These are phyloP conservation scores for Lentinula boryana DNA, from an alignment of 768 basidiomycete species.

Conservation along the genomic window DNA sequence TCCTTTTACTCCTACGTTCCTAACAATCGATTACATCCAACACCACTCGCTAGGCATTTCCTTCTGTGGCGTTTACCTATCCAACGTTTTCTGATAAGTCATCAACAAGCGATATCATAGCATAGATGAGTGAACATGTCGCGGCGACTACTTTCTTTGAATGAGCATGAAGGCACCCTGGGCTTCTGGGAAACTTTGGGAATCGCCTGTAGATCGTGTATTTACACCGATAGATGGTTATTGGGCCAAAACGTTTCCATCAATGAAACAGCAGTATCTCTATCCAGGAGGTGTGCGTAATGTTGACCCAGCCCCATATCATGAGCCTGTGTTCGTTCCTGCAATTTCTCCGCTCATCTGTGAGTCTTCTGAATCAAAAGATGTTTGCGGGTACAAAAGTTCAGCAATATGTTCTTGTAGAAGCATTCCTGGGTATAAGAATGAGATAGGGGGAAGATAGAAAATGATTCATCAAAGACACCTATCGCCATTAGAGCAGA, in stretches of 20 bases:
- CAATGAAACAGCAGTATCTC: neutral
- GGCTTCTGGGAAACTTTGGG: neutral
- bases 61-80: neutral
- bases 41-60: neutral
- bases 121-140: no score
- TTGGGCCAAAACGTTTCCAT: neutral
- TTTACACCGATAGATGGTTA: neutral
- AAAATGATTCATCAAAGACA: slow-evolving; percentile 10
- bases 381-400: neutral
- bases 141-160: no score
- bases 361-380: neutral
- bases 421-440: slow-evolving; percentile 32
- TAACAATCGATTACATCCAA: neutral
- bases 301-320: neutral
- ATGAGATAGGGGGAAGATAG: neutral
- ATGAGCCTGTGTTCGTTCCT: neutral
- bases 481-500: slow-evolving; percentile 47
- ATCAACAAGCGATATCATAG: no score
- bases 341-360: neutral
- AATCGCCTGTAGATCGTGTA: neutral
- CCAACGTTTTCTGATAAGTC: neutral
- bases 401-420: slow-evolving; percentile 32
- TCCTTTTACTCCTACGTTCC: neutral
- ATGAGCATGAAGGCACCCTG: neutral
- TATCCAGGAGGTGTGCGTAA: neutral